A percentile compares a stretch with the other conserved stretches of the same genome.
phyloP scores from a whole-genome alignment of 2,329 filamentous ascomycete genomes.

The Penicillium sp. region DNA sequence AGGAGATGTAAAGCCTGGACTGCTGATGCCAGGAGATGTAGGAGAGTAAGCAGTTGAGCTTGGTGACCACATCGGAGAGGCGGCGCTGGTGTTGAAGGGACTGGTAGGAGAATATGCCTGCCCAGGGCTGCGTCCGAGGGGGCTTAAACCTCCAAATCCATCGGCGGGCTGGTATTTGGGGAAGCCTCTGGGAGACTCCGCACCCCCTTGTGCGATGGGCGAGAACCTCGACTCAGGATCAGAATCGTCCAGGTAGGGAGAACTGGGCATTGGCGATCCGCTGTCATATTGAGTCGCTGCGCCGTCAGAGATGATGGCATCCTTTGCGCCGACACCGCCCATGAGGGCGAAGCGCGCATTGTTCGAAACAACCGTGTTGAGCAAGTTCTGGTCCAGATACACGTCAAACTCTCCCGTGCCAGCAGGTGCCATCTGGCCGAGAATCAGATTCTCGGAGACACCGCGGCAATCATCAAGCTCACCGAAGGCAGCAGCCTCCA shows the following conservation, averaged over 20 bases:
- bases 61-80: conserved; percentile 62
- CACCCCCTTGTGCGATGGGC: conserved; percentile 66
- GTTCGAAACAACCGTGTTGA: conserved; percentile 89
- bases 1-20: conserved; percentile 51
- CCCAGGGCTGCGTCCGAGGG: conserved; percentile 60
- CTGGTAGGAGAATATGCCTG: conserved; percentile 57
- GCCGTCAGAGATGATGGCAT: conserved; percentile 64
- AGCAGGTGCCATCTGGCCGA: conserved; percentile 94
- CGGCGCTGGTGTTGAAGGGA: conserved; percentile 67
- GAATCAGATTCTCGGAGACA: conserved; percentile 98
- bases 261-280: conserved; percentile 58
- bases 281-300: conserved; percentile 90
- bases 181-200: conserved; percentile 52
- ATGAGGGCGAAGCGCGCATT: conserved; percentile 80
- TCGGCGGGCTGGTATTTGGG: conserved; percentile 63
- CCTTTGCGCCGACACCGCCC: conserved; percentile 71
- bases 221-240: conserved; percentile 61
- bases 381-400: conserved; percentile 87
- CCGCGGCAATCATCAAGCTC: conserved; percentile 96
- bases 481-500: conserved; percentile 89
- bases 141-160: conserved; percentile 60
- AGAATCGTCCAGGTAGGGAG: conserved; percentile 55
- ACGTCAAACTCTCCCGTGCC: conserved; percentile 96
- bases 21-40: conserved; percentile 62
- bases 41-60: conserved; percentile 61